Conservation (phyloP, 148 eudicot species). For the Camellia japonica region DNA sequence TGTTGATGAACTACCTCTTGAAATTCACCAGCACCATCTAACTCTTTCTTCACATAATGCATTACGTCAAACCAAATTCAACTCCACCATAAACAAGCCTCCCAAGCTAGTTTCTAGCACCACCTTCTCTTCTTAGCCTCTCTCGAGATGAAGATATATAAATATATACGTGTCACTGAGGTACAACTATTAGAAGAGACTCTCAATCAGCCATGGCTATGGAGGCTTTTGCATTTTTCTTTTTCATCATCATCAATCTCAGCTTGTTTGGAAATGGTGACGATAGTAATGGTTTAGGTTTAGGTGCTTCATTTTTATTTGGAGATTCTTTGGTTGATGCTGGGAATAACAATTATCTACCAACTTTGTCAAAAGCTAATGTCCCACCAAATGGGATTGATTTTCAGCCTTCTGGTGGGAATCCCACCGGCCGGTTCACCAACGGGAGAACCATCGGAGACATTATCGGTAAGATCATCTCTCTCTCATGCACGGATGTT, state of each 20-base stretch:
- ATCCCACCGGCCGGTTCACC: constrained; percentile 81
- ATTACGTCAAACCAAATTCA: constrained; percentile 20
- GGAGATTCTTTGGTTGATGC: constrained; percentile 95
- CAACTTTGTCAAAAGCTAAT: constrained; percentile 71
- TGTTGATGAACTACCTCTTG: constrained; percentile 49
- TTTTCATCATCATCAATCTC: constrained; percentile 19
- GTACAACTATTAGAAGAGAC: constrained; percentile 11
- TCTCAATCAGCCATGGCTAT: constrained; percentile 23
- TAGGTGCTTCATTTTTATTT: constrained; percentile 81
- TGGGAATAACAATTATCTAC: constrained; percentile 80
- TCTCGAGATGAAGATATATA: no score
- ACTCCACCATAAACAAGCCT: constrained; percentile 3
- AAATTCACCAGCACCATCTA: constrained; percentile 5
- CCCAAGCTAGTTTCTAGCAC: constrained; percentile 10
- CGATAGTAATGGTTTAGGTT: constrained; percentile 17
- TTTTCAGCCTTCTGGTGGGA: constrained; percentile 74
- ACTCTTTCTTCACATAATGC: no score
- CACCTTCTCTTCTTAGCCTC: no score
- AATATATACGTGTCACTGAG: neutral
- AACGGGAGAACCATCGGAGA: constrained; percentile 94
- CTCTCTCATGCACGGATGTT: neutral
- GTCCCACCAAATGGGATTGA: constrained; percentile 81
- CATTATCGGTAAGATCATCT: constrained; percentile 56
- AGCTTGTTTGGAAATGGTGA: constrained; percentile 24
- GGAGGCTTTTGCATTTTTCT: constrained; percentile 17